Evolutionary conservation across 192 early-diverging fungal species (phyloP).

Genomic region (Coemansia reversa): DNA sequence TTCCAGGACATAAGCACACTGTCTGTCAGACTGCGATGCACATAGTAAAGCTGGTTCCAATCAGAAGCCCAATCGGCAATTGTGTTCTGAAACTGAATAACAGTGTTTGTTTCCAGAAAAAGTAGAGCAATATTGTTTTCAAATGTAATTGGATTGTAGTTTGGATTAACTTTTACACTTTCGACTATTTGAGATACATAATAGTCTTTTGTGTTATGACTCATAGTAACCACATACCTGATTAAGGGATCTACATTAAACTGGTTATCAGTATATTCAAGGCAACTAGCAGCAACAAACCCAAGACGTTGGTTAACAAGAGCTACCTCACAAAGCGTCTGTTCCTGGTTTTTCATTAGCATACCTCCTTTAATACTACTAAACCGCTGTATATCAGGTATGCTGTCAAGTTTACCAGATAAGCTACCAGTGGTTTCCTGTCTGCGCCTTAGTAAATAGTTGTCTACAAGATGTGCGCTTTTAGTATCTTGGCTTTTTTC

Average conservation of each 20-base stretch:
- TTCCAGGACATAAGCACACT: no score
- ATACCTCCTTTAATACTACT: conserved; percentile 29
- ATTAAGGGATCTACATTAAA: neutral
- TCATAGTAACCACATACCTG: conserved; percentile 5
- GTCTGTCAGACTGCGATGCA: no score
- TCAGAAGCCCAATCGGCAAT: no score
- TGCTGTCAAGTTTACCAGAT: neutral
- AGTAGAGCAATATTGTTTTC: no score
- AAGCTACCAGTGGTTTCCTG: no score
- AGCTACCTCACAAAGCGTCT: conserved; percentile 18
- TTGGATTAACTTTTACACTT: conserved; percentile 1
- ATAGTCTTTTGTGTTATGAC: neutral
- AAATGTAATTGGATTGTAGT: no score
- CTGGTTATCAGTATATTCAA: conserved; percentile 8
- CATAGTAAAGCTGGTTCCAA: no score
- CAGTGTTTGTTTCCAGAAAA: no score
- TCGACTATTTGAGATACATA: neutral
- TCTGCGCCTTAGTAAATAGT: no score
- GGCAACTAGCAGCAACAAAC: conserved; percentile 29
- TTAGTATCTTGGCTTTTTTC: neutral
- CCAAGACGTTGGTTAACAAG: conserved; percentile 13
- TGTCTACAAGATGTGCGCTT: neutral
- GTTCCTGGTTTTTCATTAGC: conserved; percentile 9
- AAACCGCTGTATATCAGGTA: neutral
- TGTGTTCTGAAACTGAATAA: neutral